Conservation (phyloP, 352 stramenopile genomes). For the Globisporangium viniferum region DNA sequence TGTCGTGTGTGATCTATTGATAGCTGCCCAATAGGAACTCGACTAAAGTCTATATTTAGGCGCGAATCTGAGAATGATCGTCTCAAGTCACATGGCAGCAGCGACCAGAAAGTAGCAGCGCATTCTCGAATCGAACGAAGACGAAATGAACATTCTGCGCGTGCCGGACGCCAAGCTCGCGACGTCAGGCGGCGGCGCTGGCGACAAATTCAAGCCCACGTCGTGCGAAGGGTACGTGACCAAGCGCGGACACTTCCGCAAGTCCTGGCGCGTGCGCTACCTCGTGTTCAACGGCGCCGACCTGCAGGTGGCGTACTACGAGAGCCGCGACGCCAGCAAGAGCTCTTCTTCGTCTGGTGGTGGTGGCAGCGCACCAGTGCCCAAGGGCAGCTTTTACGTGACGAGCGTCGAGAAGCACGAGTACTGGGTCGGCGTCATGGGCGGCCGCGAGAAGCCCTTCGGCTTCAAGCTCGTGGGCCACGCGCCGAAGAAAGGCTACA, state of each 20-base stretch:
- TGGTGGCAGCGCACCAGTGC: conserved; percentile 5
- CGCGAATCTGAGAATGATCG: background rate
- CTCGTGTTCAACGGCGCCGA: conserved; percentile 71
- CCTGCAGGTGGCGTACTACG: conserved; percentile 69
- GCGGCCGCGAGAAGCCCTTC: conserved; percentile 68
- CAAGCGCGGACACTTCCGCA: conserved; percentile 81
- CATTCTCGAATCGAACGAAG: background rate
- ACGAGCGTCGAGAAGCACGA: conserved; percentile 78
- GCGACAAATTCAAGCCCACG: conserved; percentile 50
- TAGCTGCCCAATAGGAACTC: background rate
- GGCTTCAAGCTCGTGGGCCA: conserved; percentile 86
- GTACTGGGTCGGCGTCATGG: conserved; percentile 67
- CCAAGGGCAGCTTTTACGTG: conserved; percentile 76
- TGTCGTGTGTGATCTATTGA: background rate
- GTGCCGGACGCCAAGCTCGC: conserved; percentile 27
- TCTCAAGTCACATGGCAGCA: background rate
- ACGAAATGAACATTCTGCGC: conserved; percentile 63
- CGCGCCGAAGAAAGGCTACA: conserved; percentile 66
- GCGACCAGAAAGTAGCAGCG: too few species aligned
- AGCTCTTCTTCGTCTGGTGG: conserved; percentile 9
- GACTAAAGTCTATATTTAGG: background rate
- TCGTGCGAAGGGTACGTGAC: conserved; percentile 86
- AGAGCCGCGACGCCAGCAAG: conserved; percentile 60
- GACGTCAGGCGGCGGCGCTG: conserved; percentile 6
- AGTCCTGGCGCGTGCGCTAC: conserved; percentile 81